Evolutionary conservation across 2,329 filamentous ascomycete genomes (phyloP).

Genomic region (Diaporthe ampelina): DNA sequence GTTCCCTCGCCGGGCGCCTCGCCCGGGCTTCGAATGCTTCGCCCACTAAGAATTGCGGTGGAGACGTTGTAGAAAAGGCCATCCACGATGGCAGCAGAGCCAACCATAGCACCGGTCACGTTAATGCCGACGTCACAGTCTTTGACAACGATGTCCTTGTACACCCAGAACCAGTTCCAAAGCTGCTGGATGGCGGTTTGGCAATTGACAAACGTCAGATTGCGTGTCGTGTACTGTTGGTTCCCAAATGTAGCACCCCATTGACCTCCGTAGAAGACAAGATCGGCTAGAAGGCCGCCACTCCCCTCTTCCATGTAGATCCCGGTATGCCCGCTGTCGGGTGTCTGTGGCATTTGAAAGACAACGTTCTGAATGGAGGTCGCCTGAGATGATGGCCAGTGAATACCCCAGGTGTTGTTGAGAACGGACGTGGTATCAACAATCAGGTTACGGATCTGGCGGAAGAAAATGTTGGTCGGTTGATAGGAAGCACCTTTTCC

Average conservation of each 20-base stretch:
- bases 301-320: constrained; percentile 74
- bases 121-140: constrained; percentile 76
- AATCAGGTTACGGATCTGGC: constrained; percentile 70
- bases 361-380: constrained; percentile 71
- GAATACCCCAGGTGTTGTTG: constrained; percentile 62
- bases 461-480: constrained; percentile 72
- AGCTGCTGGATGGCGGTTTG: constrained; percentile 78
- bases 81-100: constrained; percentile 82
- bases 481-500: constrained; percentile 60
- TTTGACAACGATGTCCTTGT: constrained; percentile 74
- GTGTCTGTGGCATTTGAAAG: constrained; percentile 63
- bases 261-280: constrained; percentile 78
- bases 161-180: constrained; percentile 84
- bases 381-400: constrained; percentile 79
- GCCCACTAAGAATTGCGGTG: constrained; percentile 76
- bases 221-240: constrained; percentile 79
- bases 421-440: constrained; percentile 69
- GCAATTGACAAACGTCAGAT: constrained; percentile 74
- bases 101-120: constrained; percentile 75
- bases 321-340: constrained; percentile 66
- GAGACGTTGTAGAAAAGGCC: constrained; percentile 76
- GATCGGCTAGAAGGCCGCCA: constrained; percentile 77
- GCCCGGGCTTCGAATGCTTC: constrained; percentile 49
- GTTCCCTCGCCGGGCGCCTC: constrained; percentile 56
- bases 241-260: constrained; percentile 72